These are phyloP conservation scores for Coprinellus aureogranulatus DNA, from an alignment of 768 basidiomycete species.

Conservation along the genomic window DNA sequence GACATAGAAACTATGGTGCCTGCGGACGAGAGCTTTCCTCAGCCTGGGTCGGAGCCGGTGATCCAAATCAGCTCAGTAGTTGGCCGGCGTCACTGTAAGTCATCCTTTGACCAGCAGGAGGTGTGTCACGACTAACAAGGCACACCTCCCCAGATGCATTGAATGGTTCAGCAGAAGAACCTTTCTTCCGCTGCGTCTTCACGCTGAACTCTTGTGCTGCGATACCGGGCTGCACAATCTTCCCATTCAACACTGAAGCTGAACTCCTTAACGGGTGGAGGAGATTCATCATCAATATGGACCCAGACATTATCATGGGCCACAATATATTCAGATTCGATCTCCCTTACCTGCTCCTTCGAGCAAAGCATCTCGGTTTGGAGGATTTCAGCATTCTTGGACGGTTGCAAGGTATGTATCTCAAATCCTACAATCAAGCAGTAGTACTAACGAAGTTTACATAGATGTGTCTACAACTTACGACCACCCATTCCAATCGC, in stretches of 20 bases:
- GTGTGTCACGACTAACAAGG: too few species aligned
- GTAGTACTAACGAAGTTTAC: too few species aligned
- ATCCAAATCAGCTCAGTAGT: not conserved
- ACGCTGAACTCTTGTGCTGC: too few species aligned
- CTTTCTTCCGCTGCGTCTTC: too few species aligned
- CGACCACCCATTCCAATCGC: too few species aligned
- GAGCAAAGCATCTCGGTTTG: not conserved
- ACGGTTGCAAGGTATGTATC: not conserved
- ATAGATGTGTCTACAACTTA: too few species aligned
- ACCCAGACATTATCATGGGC: not conserved
- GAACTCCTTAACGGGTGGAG: not conserved
- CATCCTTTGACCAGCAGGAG: not conserved
- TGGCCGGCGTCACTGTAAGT: not conserved
- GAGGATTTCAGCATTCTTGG: not conserved
- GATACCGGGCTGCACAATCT: too few species aligned
- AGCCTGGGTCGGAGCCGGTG: not conserved
- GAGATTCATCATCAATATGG: not conserved
- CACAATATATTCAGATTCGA: not conserved
- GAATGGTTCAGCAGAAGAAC: too few species aligned
- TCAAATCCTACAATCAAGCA: too few species aligned
- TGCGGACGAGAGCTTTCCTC: not conserved
- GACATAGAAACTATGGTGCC: not conserved
- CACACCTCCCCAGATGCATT: too few species aligned
- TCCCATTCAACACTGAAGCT: not conserved
- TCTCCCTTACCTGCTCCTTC: not conserved